Conservation (phyloP, 768 basidiomycete genomes). For the Chalciporus sphaerocephalus region DNA sequence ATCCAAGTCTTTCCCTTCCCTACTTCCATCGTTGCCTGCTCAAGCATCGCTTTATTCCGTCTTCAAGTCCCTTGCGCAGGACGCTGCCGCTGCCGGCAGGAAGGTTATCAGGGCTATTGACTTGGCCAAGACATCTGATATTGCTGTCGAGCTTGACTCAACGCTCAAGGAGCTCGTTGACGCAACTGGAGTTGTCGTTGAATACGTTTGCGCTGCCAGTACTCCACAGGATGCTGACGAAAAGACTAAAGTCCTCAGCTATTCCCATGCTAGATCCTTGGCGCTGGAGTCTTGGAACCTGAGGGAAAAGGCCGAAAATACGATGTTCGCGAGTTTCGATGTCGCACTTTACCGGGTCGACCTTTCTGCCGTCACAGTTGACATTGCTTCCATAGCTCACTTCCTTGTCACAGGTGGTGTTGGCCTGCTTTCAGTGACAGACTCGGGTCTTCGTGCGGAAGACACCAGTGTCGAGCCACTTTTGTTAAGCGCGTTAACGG, state of each 20-base stretch:
- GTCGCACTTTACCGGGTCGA: conserved; percentile 20
- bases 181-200: conserved; percentile 14
- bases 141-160: conserved; percentile 15
- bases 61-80: conserved; percentile 16
- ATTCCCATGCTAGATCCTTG: conserved; percentile 13
- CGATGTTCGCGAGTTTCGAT: conserved; percentile 14
- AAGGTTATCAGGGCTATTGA: conserved; percentile 25
- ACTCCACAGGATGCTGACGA: conserved; percentile 20
- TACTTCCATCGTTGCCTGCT: conserved; percentile 4
- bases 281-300: conserved; percentile 21
- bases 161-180: conserved; percentile 15
- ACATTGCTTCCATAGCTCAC: conserved; percentile 22
- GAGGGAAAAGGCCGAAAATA: conserved; percentile 1
- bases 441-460: conserved; percentile 16
- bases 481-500: conserved; percentile 9
- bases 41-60: conserved; percentile 11
- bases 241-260: conserved; percentile 15
- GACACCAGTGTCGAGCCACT: conserved; percentile 12
- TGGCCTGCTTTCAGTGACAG: conserved; percentile 22
- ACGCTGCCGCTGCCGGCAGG: conserved; percentile 18
- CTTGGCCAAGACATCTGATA: conserved; percentile 16
- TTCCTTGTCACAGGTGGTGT: conserved; percentile 21
- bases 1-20: conserved; percentile 24
- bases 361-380: conserved; percentile 17
- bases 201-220: conserved; percentile 18